phyloP scores from a whole-genome alignment of 495 filamentous ascomycete species.

The Neurospora hispaniola region DNA sequence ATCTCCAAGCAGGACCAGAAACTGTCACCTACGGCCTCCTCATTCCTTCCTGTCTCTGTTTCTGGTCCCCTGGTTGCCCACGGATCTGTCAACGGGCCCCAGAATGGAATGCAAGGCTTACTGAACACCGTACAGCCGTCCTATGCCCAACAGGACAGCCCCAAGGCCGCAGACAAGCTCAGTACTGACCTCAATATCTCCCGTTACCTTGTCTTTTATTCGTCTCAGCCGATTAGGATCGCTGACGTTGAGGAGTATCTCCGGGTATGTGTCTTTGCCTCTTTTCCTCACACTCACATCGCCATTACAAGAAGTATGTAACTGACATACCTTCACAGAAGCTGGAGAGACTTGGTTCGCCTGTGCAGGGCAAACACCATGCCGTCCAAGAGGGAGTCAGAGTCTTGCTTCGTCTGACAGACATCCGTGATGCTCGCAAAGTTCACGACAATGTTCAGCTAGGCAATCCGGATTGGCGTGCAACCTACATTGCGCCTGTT shows the following conservation, averaged over 20 bases:
- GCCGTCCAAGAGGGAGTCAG: constrained; percentile 16
- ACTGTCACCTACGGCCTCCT: constrained; percentile 39
- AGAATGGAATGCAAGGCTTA: neutral
- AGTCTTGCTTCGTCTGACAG: constrained; percentile 46
- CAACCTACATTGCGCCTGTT: constrained; percentile 36
- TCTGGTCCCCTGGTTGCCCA: constrained; percentile 13
- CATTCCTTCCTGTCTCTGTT: constrained; percentile 31
- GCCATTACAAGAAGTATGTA: neutral
- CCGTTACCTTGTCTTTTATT: constrained; percentile 27
- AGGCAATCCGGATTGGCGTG: constrained; percentile 37
- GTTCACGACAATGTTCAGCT: constrained; percentile 34
- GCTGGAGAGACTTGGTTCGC: constrained; percentile 19
- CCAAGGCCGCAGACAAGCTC: constrained; percentile 12
- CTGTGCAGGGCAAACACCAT: constrained; percentile 20
- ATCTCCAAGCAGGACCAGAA: constrained; percentile 27
- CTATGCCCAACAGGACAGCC: constrained; percentile 1
- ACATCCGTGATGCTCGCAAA: constrained; percentile 46
- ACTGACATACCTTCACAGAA: constrained; percentile 15
- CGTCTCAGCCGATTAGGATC: constrained; percentile 15
- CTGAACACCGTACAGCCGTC: constrained; percentile 3
- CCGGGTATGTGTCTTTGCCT: constrained; percentile 18
- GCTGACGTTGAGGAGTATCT: constrained; percentile 27
- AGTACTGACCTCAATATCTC: constrained; percentile 31
- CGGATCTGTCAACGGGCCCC: constrained; percentile 14
- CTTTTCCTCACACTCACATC: neutral